Conservation (phyloP, 768 basidiomycete genomes). For the Mycena alexandri region DNA sequence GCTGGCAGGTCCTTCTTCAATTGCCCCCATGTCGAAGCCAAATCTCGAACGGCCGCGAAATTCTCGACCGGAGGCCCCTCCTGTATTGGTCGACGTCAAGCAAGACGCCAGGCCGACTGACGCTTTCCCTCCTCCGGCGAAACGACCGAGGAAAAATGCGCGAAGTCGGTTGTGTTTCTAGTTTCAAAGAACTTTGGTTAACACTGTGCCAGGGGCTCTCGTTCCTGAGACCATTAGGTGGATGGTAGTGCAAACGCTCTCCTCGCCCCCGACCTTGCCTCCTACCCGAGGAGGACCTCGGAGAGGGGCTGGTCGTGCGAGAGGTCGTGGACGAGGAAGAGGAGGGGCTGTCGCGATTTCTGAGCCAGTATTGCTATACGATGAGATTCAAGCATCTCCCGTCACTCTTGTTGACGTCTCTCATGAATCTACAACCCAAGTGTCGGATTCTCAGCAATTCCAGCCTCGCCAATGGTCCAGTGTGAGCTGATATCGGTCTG, state of each 20-base stretch:
- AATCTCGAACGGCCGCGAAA: slow-evolving; percentile 21
- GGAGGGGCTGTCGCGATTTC: background rate
- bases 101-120: background rate
- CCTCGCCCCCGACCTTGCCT: background rate
- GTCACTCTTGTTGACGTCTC: background rate
- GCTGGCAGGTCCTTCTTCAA: background rate
- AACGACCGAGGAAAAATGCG: slow-evolving; percentile 18
- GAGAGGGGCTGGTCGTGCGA: background rate
- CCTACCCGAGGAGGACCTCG: slow-evolving; percentile 10
- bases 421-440: background rate
- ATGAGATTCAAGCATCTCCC: background rate
- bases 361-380: background rate
- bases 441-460: background rate
- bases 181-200: slow-evolving; percentile 3
- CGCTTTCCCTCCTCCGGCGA: background rate
- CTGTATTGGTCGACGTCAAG: background rate
- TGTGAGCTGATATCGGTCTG: slow-evolving; percentile 35
- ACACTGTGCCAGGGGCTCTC: background rate
- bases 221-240: slow-evolving; percentile 17
- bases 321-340: slow-evolving; percentile 24
- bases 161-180: slow-evolving; percentile 17
- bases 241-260: slow-evolving; percentile 1
- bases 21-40: background rate
- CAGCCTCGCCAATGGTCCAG: slow-evolving; percentile 48
- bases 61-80: background rate